These are phyloP conservation scores for Daedaleopsis nitida DNA, from an alignment of 768 basidiomycete genomes.

Conservation along the genomic window DNA sequence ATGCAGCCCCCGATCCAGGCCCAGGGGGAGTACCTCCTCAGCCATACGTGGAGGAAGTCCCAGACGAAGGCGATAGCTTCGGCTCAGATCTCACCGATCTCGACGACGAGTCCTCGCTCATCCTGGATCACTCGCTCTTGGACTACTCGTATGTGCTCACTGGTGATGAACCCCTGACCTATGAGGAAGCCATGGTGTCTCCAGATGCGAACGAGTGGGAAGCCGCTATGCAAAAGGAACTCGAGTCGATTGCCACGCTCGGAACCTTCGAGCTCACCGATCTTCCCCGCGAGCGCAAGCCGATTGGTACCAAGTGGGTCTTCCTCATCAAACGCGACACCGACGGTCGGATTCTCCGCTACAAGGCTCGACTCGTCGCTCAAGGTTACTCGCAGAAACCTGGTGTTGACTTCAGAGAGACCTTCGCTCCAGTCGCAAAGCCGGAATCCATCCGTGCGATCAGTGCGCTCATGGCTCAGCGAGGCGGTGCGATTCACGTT, in stretches of 20 bases:
- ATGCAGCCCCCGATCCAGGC: too few relatives aligned
- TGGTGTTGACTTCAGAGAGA: conserved; percentile 43
- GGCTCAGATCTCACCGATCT: too few relatives aligned
- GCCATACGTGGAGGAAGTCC: too few relatives aligned
- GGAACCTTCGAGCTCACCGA: conserved; percentile 40
- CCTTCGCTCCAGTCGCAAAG: conserved; percentile 35
- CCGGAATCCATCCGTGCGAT: conserved; percentile 27
- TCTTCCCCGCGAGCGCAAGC: conserved; percentile 30
- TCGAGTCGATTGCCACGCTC: conserved; percentile 16
- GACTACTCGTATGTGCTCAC: too few relatives aligned
- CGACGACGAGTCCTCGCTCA: too few relatives aligned
- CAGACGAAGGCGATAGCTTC: too few relatives aligned
- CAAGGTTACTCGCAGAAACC: conserved; percentile 42
- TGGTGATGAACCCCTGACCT: too few relatives aligned
- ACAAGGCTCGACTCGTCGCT: conserved; percentile 47
- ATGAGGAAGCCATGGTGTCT: background rate
- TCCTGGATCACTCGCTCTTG: too few relatives aligned
- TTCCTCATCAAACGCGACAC: conserved; percentile 43
- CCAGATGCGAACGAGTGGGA: conserved; percentile 11
- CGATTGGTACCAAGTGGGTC: conserved; percentile 46
- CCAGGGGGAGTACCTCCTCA: too few relatives aligned
- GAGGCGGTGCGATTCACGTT: background rate
- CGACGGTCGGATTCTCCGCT: conserved; percentile 36
- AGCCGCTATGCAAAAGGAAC: conserved; percentile 24
- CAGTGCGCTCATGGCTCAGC: conserved; percentile 27